Conservation (phyloP, 257 asterid species). For the Scutellaria minor region DNA sequence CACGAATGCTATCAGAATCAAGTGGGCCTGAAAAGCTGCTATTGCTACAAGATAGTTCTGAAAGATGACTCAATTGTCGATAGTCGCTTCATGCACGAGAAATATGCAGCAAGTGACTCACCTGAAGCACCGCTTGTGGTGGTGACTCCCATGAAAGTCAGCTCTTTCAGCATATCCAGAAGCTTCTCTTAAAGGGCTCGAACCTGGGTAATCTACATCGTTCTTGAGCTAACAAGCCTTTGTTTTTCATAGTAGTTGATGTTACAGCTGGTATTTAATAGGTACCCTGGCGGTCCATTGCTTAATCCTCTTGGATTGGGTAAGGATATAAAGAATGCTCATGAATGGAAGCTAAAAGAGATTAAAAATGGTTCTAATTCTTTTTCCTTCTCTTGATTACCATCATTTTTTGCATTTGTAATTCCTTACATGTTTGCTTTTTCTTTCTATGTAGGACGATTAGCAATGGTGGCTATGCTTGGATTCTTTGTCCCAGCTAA, state of each 20-base stretch:
- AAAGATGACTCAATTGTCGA: slow-evolving; percentile 68
- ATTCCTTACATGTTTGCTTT: background rate
- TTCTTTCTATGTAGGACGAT: slow-evolving; percentile 53
- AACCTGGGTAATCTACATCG: slow-evolving; percentile 67
- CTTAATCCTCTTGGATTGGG: slow-evolving; percentile 88
- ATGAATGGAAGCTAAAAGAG: slow-evolving; percentile 88
- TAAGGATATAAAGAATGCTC: slow-evolving; percentile 81
- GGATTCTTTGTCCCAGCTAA: slow-evolving; percentile 86
- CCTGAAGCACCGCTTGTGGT: slow-evolving; percentile 75
- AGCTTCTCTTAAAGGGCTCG: slow-evolving; percentile 80
- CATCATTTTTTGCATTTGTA: background rate
- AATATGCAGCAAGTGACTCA: slow-evolving; percentile 76
- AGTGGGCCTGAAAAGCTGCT: slow-evolving; percentile 85
- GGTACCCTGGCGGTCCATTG: slow-evolving; percentile 96
- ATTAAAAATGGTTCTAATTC: slow-evolving; percentile 70
- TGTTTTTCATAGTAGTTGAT: background rate
- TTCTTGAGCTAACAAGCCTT: background rate
- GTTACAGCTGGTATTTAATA: slow-evolving; percentile 27
- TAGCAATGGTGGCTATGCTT: slow-evolving; percentile 91
- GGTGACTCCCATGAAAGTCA: slow-evolving; percentile 80
- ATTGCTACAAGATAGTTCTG: slow-evolving; percentile 68
- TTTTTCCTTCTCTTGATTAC: slow-evolving; percentile 5
- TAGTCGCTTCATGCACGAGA: slow-evolving; percentile 93
- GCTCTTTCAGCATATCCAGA: slow-evolving; percentile 98
- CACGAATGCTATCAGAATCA: slow-evolving; percentile 85